Evolutionary conservation across 2,329 filamentous ascomycete species (phyloP).

Genomic region (Aspergillus sp.): DNA sequence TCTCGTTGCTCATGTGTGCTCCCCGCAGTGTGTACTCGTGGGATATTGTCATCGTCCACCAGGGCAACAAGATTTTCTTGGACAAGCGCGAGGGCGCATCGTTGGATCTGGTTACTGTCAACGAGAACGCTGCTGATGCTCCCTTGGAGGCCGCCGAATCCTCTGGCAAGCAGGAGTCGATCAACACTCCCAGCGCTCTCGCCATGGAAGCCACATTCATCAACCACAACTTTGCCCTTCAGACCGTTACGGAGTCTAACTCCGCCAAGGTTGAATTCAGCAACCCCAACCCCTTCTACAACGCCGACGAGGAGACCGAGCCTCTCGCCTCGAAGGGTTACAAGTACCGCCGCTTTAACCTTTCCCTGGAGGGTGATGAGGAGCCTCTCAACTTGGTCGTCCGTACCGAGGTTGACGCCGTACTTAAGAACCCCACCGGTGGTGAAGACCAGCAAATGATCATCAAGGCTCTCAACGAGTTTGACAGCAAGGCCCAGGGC

Average conservation of each 20-base stretch:
- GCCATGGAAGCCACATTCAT: constrained; percentile 98
- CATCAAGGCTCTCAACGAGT: constrained; percentile 97
- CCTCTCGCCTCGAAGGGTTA: constrained; percentile 94
- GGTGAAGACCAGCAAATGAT: constrained; percentile 89
- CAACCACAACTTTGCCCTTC: constrained; percentile 99
- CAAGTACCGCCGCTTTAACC: constrained; percentile 96
- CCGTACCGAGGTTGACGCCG: constrained; percentile 90
- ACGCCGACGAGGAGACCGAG: constrained; percentile 86
- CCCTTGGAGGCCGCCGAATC: constrained; percentile 82
- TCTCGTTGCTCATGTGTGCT: constrained; percentile 99
- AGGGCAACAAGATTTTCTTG: constrained; percentile 95
- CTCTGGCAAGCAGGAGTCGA: constrained; percentile 73
- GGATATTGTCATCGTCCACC: constrained; percentile 92
- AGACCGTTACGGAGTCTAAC: constrained; percentile 84
- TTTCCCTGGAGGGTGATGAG: constrained; percentile 86
- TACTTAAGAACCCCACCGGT: constrained; percentile 90
- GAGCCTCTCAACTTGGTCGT: constrained; percentile 91
- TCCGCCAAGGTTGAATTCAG: constrained; percentile 77
- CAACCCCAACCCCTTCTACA: constrained; percentile 97
- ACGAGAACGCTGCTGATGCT: constrained; percentile 96
- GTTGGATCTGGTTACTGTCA: constrained; percentile 96
- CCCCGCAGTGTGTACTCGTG: constrained; percentile 96
- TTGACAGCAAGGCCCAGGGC: constrained; percentile 96
- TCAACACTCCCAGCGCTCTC: constrained; percentile 91
- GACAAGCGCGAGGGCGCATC: constrained; percentile 97